Percentiles rank a stretch among this genome's conserved stretches.
phyloP scores from a whole-genome alignment of 192 early-diverging fungal genomes.

The Backusella luteola region DNA sequence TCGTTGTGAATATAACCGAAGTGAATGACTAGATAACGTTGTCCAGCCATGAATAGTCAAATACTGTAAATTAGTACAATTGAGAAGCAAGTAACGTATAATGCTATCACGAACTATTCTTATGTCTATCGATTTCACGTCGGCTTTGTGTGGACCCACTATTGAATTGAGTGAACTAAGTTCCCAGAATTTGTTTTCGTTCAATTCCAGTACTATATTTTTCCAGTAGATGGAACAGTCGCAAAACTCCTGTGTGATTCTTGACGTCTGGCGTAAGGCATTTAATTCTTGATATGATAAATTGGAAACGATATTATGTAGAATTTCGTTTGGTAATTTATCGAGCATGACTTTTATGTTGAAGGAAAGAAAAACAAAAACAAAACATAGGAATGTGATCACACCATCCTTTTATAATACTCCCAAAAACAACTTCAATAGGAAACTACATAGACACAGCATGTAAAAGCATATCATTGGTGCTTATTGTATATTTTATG shows the following conservation, averaged over 20 bases:
- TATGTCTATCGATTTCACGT: slow-evolving; percentile 6
- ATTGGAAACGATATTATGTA: slow-evolving; percentile 4
- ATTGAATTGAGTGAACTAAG: background rate
- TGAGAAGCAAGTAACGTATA: background rate
- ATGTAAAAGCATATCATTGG: no score
- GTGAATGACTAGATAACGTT: slow-evolving; percentile 19
- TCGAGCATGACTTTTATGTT: background rate
- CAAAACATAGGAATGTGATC: background rate
- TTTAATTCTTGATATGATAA: slow-evolving; percentile 10
- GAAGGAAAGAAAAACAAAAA: background rate
- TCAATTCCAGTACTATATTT: background rate
- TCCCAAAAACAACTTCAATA: background rate
- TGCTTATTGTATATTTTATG: no score
- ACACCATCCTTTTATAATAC: background rate
- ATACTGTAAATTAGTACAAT: slow-evolving; percentile 15
- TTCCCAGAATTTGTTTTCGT: background rate
- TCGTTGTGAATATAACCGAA: background rate
- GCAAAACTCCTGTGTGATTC: background rate
- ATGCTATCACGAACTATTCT: background rate
- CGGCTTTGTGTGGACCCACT: background rate
- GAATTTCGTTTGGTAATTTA: slow-evolving; percentile 10
- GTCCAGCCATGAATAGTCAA: slow-evolving; percentile 20
- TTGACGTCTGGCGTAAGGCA: background rate
- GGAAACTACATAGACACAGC: background rate
- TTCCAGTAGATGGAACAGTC: background rate